Base-by-base conservation (phyloP, 225 moss, liverwort and hornwort species). In the Marchantia polymorpha region DNA sequence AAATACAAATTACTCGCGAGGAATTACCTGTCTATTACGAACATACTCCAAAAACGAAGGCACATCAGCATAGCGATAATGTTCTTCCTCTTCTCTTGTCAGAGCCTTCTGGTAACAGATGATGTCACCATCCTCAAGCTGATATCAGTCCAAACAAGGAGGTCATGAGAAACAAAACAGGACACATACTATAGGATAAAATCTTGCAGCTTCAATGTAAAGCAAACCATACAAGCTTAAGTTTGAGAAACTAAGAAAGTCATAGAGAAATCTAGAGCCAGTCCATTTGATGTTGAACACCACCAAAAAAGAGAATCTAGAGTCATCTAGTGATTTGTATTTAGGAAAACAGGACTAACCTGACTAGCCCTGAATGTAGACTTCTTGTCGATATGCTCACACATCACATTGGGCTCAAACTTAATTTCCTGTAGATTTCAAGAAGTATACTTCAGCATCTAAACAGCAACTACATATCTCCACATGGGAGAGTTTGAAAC, bases 321-420 rank as follows among this genome's bases (percentile, higher is more conserved):
- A 25, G n/a, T 17, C 31, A 2, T 12, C 0, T 30, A 9, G 23
- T 67, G 67, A 15, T 26, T 3, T 23, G n/a, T 6, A 23, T 23
- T 64, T 10, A 64, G 1, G n/a, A 11, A 23, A 39, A 39, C n/a
- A 64, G 16, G 55, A 70, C 77, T 75, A 56, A 91, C 93, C 86
- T 93, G 91, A 81, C 93, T 93, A 52, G 86, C 83, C 80, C 85
- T 83, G 85, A 93, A 93, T 49, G 91, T 93, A 47, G 86, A 81
- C 80, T 87, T 91, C 83, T 93, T 93, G 71, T 93, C 91, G 75
- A 93, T 91, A 74, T 95, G 99, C 84, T 99, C 99, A 82, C 95
- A 99, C 99, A 99, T 99, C 20, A 99, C 99, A 79, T 95, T 99
- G 7, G 99, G 95, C 85, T 99, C 95, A 84, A 99, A 99, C 86